phyloP scores from a whole-genome alignment of 1,284 basidiomycete genomes.

The Cryptococcus floricola region DNA sequence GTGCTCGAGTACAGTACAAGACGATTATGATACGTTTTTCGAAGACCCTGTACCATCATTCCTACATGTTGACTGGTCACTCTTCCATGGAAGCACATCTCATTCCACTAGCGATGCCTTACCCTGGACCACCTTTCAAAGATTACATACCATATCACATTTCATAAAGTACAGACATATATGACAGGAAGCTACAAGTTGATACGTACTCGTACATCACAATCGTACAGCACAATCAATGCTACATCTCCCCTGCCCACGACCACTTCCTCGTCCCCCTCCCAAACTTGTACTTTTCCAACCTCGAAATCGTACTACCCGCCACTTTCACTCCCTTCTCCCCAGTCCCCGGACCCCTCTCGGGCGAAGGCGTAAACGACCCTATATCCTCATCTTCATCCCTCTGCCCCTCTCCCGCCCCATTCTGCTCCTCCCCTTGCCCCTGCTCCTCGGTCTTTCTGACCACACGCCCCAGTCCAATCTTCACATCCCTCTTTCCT shows the following conservation, averaged over 20 bases:
- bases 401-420: not conserved
- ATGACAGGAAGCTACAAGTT: no score
- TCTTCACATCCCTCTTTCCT: not conserved
- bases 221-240: no score
- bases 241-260: not conserved
- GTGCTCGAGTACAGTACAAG: no score
- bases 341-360: not conserved
- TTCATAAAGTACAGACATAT: no score
- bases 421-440: not conserved
- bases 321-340: not conserved
- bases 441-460: not conserved
- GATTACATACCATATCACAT: no score
- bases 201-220: no score
- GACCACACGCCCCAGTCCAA: not conserved
- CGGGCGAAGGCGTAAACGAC: slow-evolving; percentile 6
- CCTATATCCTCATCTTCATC: not conserved
- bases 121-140: no score
- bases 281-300: slow-evolving; percentile 15
- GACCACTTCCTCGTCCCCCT: not conserved
- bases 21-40: no score
- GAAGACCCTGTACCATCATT: no score
- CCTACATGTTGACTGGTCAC: no score
- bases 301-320: slow-evolving; percentile 8
- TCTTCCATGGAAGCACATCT: no score
- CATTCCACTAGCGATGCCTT: no score